Percentiles rank a stretch among this genome's conserved stretches.
phyloP scores from a whole-genome alignment of 1,284 basidiomycete genomes.

The Anthracocystis walkeri region DNA sequence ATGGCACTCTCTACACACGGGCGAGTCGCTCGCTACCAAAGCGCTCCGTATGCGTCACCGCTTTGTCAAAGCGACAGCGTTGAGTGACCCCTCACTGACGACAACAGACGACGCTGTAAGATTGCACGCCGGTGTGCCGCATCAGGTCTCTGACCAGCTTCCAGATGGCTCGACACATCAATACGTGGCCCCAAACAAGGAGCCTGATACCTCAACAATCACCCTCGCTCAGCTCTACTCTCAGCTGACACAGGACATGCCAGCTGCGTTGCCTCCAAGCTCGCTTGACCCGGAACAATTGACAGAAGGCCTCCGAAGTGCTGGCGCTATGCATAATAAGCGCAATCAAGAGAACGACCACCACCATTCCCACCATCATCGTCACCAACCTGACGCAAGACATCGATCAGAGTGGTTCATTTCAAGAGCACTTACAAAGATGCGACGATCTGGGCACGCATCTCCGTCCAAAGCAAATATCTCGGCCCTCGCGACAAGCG shows the following conservation, averaged over 20 bases:
- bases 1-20: constrained; percentile 22
- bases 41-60: constrained; percentile 26
- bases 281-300: background rate
- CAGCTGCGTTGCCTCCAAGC: background rate
- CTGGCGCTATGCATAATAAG: background rate
- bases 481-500: background rate
- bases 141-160: no score
- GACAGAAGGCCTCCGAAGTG: background rate
- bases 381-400: constrained; percentile 15
- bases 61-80: constrained; percentile 31
- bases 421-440: constrained; percentile 20
- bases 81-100: constrained; percentile 28
- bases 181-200: background rate
- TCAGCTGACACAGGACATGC: constrained; percentile 17
- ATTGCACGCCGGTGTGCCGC: background rate
- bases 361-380: constrained; percentile 23
- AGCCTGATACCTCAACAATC: background rate
- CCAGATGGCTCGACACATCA: background rate
- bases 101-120: background rate
- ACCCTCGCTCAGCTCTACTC: constrained; percentile 33
- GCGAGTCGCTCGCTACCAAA: constrained; percentile 7
- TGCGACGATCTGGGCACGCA: constrained; percentile 10
- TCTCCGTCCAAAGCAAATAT: background rate
- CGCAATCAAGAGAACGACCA: background rate
- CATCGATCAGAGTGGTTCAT: constrained; percentile 42